A percentile compares a stretch with the other conserved stretches of the same genome.
Evolutionary conservation across 1,284 basidiomycete genomes (phyloP).

Genomic region (Cryptococcus sp.): DNA sequence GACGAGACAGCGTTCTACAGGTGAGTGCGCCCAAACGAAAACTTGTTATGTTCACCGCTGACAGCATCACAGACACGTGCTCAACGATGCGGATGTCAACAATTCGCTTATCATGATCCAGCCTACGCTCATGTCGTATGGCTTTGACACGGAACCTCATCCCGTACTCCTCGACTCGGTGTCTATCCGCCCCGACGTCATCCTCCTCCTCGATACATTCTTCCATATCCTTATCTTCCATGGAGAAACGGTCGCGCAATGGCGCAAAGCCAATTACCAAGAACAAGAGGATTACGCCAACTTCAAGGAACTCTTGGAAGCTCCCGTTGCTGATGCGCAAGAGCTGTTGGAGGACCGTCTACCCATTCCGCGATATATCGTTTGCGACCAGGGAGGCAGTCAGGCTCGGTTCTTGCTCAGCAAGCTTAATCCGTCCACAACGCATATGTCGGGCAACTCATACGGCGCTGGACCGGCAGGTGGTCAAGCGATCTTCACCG

Average conservation of each 20-base stretch:
- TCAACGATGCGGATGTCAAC: conserved; percentile 98
- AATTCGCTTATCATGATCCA: conserved; percentile 99
- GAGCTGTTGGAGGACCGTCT: conserved; percentile 93
- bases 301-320: conserved; percentile 90
- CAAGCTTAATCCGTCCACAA: conserved; percentile 97
- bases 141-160: conserved; percentile 83
- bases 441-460: conserved; percentile 80
- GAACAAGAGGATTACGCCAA: conserved; percentile 99
- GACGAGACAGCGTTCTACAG: conserved; percentile 99
- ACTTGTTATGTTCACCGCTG: not conserved
- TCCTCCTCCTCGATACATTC: conserved; percentile 98
- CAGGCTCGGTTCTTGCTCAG: conserved; percentile 96
- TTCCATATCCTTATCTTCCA: conserved; percentile 99
- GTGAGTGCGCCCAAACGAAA: conserved; percentile 52
- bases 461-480: conserved; percentile 73
- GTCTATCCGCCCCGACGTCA: conserved; percentile 95
- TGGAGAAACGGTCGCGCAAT: conserved; percentile 93
- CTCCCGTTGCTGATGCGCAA: conserved; percentile 71
- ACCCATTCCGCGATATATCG: conserved; percentile 96
- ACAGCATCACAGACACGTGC: conserved; percentile 68
- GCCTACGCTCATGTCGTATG: conserved; percentile 98
- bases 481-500: conserved; percentile 96
- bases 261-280: conserved; percentile 99
- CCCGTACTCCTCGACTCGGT: conserved; percentile 96
- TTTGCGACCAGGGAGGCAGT: conserved; percentile 95